A percentile compares a stretch with the other conserved stretches of the same genome.
Conservation (phyloP, 495 filamentous ascomycete genomes). For the Tuber calosporum region DNA sequence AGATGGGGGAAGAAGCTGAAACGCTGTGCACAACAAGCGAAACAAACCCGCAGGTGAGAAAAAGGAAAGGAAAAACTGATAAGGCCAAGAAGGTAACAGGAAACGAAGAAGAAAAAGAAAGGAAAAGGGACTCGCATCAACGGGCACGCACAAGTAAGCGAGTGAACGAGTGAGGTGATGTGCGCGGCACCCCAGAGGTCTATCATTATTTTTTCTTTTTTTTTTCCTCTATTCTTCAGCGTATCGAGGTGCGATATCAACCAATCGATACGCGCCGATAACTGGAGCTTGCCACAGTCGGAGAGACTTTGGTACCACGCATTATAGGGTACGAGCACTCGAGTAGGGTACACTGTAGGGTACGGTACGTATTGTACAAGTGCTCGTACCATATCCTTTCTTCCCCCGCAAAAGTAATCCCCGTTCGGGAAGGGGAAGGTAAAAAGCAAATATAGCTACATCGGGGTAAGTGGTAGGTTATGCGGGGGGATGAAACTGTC, state of each 20-base stretch:
- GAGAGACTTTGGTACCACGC: neutral
- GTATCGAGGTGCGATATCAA: neutral
- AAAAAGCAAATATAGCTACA: neutral
- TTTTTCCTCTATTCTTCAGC: neutral
- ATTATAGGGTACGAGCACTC: no score
- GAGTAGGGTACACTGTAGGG: neutral
- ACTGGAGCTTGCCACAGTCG: neutral
- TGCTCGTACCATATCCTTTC: neutral
- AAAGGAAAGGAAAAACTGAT: neutral
- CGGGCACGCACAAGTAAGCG: neutral
- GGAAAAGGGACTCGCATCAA: constrained; percentile 1
- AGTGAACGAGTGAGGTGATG: constrained; percentile 1
- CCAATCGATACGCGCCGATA: constrained; percentile 2
- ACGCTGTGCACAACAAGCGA: constrained; percentile 1
- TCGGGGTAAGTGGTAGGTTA: constrained; percentile 3
- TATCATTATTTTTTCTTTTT: neutral
- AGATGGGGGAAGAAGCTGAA: neutral
- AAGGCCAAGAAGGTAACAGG: neutral
- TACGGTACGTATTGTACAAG: neutral
- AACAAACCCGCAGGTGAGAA: neutral
- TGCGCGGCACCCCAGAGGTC: neutral
- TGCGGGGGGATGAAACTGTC: neutral
- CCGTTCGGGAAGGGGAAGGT: neutral
- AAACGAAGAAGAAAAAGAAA: neutral
- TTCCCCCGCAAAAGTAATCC: constrained; percentile 3